phyloP scores from a whole-genome alignment of 345 rosid species.

The Boechera divaricarpa region DNA sequence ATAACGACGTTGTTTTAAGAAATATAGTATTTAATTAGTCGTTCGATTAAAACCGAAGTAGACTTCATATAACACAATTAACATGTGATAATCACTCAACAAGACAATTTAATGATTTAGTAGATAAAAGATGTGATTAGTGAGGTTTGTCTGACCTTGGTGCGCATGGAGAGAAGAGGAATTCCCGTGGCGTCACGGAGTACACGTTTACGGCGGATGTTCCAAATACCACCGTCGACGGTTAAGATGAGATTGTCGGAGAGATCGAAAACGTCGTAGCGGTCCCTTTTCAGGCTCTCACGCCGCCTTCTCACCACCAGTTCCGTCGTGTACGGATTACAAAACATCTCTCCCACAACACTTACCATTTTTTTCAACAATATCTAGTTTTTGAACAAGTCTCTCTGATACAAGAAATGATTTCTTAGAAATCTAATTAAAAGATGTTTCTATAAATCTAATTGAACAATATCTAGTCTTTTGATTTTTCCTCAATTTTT shows the following conservation, averaged over 20 bases:
- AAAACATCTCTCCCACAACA: constrained; percentile 58
- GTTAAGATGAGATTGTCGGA: constrained; percentile 60
- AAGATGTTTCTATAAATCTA: constrained; percentile 13
- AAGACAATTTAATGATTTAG: background rate
- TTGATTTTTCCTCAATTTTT: background rate
- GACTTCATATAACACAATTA: background rate
- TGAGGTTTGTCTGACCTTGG: constrained; percentile 49
- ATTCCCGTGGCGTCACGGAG: constrained; percentile 61
- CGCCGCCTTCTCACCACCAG: constrained; percentile 55
- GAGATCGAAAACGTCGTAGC: constrained; percentile 54
- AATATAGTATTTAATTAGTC: background rate
- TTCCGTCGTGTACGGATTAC: constrained; percentile 62
- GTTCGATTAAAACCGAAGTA: constrained; percentile 18
- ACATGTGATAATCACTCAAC: background rate
- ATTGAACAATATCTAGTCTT: background rate
- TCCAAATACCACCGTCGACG: constrained; percentile 57
- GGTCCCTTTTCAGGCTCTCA: constrained; percentile 46
- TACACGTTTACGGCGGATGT: constrained; percentile 53
- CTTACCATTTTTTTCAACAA: constrained; percentile 43
- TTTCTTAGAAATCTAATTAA: background rate
- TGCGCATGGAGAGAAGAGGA: constrained; percentile 59
- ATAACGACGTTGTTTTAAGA: background rate
- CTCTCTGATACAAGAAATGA: background rate
- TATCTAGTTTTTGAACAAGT: background rate
- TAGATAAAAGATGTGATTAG: background rate